These are phyloP conservation scores for Aspergillus phoenicis DNA, from an alignment of 2,329 filamentous ascomycete genomes.

Conservation along the genomic window DNA sequence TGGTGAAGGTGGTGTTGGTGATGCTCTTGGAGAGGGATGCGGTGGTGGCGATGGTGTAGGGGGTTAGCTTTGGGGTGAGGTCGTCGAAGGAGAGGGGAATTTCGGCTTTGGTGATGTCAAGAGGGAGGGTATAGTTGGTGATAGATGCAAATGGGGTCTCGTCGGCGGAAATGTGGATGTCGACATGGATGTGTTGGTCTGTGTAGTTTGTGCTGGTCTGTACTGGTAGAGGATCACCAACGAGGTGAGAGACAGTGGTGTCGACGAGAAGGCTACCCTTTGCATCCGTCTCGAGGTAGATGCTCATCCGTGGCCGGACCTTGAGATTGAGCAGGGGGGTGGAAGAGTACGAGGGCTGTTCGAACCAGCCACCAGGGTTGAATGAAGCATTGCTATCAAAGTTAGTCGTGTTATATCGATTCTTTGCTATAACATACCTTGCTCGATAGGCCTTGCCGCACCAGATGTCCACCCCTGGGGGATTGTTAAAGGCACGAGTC, in stretches of 20 bases:
- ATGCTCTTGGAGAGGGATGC: neutral
- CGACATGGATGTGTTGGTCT: neutral
- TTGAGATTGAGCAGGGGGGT: constrained; percentile 1
- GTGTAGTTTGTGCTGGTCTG: neutral
- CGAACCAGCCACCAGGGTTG: constrained; percentile 5
- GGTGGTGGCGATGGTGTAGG: constrained; percentile 1
- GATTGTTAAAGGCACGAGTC: neutral
- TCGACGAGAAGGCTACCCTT: neutral
- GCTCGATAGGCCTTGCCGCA: constrained; percentile 6
- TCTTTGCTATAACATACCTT: neutral
- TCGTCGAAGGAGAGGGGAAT: neutral
- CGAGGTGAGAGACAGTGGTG: neutral
- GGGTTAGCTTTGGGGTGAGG: neutral
- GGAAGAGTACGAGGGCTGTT: neutral
- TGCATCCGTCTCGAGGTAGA: constrained; percentile 4
- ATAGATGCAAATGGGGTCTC: neutral
- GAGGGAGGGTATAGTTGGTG: neutral
- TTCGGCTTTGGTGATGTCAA: neutral
- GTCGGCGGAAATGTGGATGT: neutral
- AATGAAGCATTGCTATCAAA: neutral
- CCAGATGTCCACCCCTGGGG: neutral
- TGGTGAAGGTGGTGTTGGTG: neutral
- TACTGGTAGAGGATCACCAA: neutral
- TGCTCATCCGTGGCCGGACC: constrained; percentile 5
- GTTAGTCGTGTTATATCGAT: neutral